These are phyloP conservation scores for Brassica rapa DNA, from an alignment of 345 rosid genomes.

Conservation along the genomic window DNA sequence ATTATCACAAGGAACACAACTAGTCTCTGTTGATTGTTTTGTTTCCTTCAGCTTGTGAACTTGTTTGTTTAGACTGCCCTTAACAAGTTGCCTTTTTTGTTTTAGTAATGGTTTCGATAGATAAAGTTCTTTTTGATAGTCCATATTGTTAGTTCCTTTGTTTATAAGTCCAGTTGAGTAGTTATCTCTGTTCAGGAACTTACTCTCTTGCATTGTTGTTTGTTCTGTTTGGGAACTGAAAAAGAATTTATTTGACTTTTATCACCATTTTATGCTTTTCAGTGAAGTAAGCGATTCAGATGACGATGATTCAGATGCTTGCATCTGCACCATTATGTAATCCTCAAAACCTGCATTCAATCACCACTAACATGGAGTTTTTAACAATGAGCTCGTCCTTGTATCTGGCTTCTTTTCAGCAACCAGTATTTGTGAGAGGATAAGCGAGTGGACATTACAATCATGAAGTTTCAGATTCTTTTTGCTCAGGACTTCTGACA, in stretches of 20 bases:
- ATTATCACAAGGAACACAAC: not conserved
- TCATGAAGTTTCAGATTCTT: constrained; percentile 9
- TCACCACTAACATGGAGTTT: constrained; percentile 37
- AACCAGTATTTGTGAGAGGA: constrained; percentile 22
- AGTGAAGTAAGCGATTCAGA: constrained; percentile 86
- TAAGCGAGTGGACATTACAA: constrained; percentile 22
- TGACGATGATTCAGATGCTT: constrained; percentile 77
- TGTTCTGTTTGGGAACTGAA: constrained; percentile 10
- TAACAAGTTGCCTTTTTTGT: not conserved
- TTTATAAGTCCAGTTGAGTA: not conserved
- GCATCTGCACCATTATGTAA: constrained; percentile 90
- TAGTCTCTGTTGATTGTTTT: not conserved
- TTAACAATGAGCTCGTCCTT: constrained; percentile 31
- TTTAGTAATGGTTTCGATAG: not conserved
- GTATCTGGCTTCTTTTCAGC: constrained; percentile 30
- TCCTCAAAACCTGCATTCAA: constrained; percentile 12
- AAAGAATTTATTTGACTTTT: not conserved
- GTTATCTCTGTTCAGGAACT: constrained; percentile 1
- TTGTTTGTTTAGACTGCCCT: constrained; percentile 6
- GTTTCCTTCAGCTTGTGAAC: not conserved
- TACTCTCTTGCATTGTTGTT: not conserved
- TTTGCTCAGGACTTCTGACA: not conserved
- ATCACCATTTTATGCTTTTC: constrained; percentile 39
- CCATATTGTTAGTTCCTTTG: not conserved
- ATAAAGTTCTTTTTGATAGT: constrained; percentile 1